A percentile compares a stretch with the other conserved stretches of the same genome.
Conservation (phyloP, 345 rosid genomes). For the Sonneratia caseolaris region DNA sequence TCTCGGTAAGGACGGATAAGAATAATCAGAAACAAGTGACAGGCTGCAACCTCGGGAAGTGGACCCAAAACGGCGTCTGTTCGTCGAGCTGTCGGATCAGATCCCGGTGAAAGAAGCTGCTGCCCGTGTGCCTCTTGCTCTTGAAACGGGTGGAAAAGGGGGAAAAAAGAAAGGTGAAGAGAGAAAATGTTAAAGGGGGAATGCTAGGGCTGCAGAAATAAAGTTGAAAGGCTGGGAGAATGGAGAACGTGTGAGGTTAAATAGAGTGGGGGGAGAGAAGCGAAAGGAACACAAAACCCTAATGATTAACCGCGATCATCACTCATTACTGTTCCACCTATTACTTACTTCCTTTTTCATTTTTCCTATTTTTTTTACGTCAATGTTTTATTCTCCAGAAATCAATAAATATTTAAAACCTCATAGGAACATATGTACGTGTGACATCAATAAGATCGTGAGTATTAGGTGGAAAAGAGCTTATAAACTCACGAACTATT, state of each 20-base stretch:
- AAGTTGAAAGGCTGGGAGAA: conserved; percentile 22
- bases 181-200: background rate
- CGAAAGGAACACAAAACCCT: conserved; percentile 18
- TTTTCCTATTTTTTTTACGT: background rate
- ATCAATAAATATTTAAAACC: no score
- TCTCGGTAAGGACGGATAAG: background rate
- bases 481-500: no score
- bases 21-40: background rate
- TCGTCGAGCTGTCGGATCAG: conserved; percentile 30
- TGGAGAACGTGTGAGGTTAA: conserved; percentile 27
- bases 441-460: no score
- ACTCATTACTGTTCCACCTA: conserved; percentile 2
- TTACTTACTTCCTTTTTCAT: conserved; percentile 7
- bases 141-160: background rate
- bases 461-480: no score
- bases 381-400: no score
- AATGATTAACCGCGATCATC: conserved; percentile 12
- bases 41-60: conserved; percentile 26
- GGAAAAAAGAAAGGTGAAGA: background rate
- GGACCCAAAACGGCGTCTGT: conserved; percentile 10
- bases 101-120: conserved; percentile 25
- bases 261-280: conserved; percentile 10
- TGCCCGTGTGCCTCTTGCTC: no score
- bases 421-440: no score
- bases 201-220: conserved; percentile 4